Percentiles rank a stretch among this genome's conserved stretches.
phyloP scores from a whole-genome alignment of 1,284 basidiomycete species.

The Apiotrichum akiyoshidainum region DNA sequence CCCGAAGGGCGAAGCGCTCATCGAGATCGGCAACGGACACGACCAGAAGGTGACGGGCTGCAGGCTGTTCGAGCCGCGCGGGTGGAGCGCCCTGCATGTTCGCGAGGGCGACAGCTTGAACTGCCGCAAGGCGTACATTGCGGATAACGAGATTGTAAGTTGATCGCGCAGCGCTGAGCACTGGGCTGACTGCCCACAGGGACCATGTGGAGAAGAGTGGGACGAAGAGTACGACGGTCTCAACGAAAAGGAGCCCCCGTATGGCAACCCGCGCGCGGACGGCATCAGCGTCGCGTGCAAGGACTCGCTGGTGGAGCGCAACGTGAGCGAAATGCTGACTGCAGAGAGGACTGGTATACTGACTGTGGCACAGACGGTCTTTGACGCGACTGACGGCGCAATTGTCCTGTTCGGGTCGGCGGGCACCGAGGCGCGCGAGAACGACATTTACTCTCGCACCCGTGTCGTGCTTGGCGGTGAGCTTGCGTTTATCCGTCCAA shows the following conservation, averaged over 20 bases:
- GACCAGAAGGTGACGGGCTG: constrained; percentile 46
- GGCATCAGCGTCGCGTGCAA: constrained; percentile 52
- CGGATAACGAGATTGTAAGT: constrained; percentile 48
- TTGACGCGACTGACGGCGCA: constrained; percentile 51
- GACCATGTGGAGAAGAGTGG: constrained; percentile 52
- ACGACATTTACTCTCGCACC: constrained; percentile 45
- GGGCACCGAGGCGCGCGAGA: constrained; percentile 42
- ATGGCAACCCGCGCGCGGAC: constrained; percentile 49
- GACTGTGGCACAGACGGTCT: constrained; percentile 37
- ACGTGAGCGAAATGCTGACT: no score
- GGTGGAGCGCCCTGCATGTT: constrained; percentile 52
- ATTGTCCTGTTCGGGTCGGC: constrained; percentile 51
- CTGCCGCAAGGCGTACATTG: constrained; percentile 39
- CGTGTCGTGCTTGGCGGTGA: constrained; percentile 48
- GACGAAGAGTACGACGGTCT: constrained; percentile 51
- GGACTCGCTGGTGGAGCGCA: constrained; percentile 47
- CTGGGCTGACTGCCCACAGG: constrained; percentile 33
- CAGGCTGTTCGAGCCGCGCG: constrained; percentile 50
- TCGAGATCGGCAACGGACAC: constrained; percentile 49
- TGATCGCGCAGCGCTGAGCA: no score
- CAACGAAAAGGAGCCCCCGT: constrained; percentile 35
- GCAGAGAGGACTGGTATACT: no score
- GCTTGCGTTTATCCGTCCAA: not conserved
- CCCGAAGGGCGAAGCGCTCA: constrained; percentile 43
- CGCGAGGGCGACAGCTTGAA: constrained; percentile 49